Conservation (phyloP, 1,284 basidiomycete species). For the Heterobasidion occidentale region DNA sequence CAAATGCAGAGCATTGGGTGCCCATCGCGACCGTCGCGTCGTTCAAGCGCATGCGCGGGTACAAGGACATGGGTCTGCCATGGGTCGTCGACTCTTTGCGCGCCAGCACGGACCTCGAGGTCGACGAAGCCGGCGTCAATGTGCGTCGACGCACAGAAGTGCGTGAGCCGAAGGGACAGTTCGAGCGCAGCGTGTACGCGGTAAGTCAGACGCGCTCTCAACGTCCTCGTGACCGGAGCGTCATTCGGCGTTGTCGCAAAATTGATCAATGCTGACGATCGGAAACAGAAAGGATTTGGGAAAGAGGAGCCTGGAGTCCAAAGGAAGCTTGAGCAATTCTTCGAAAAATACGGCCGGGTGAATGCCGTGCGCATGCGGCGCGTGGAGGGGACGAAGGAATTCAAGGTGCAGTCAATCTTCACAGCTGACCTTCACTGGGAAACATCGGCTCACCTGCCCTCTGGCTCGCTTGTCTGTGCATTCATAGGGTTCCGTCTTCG, state of each 20-base stretch:
- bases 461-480: not conserved
- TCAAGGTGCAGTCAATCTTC: conserved; percentile 54
- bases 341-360: conserved; percentile 74
- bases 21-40: conserved; percentile 83
- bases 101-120: conserved; percentile 62
- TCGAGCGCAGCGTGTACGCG: conserved; percentile 78
- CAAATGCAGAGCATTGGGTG: conserved; percentile 84
- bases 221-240: not conserved
- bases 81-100: conserved; percentile 66
- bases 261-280: not conserved
- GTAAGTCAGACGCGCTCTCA: conserved; percentile 38
- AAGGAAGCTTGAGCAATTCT: conserved; percentile 76
- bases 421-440: no score
- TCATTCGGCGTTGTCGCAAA: not conserved
- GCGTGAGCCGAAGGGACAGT: conserved; percentile 66
- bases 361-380: conserved; percentile 87
- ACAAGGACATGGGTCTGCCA: conserved; percentile 45
- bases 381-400: conserved; percentile 61
- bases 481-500: conserved; percentile 82
- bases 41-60: conserved; percentile 94
- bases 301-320: conserved; percentile 70
- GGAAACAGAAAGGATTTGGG: conserved; percentile 80
- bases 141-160: conserved; percentile 70
- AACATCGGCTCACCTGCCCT: not conserved
- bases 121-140: conserved; percentile 68